Evolutionary conservation across 176 grass and related monocot genomes (phyloP), one percentile per base, ranked within the genome.

Genomic region (Puya raimondii): DNA sequence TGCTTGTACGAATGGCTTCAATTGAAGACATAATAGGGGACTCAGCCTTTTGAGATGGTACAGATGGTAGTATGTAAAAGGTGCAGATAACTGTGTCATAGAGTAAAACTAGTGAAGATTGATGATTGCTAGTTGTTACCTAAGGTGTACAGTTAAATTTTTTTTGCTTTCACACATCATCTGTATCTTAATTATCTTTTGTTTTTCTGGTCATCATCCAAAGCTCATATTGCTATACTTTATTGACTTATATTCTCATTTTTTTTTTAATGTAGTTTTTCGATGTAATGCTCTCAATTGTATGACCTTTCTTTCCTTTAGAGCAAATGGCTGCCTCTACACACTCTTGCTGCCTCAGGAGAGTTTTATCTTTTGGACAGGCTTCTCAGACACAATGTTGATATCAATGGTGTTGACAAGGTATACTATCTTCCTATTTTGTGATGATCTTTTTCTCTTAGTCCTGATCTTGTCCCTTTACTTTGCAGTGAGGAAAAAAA

Each of bases 371-470:
- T 93, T 68, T 70, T 99, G 84, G 85, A 99, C 77, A 82, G 49
- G 67, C 83, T 99, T 82, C 25, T 91, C 16, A 93, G 84, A 67
- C 77, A 91, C 65, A 91, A 68, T 48, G 70, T 88, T 16, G 85
- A 99, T 57, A 81, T 99, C 80, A 99, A 99, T 80, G 84, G 61
- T 0, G 72, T 88, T 71, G 90, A 99, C 86, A 93, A 91, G 94
- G 90, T 99, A 78, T 53, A 53, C 2, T 27, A 59, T 17, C 15
- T 61, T 61, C 2, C 15, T 68, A 5, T 47, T 10, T 13, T 9
- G 12, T 3, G 20, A 15, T 63, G 12, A 73, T 48, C 9, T 49
- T 49, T 49, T 63, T 64, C 42, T 27, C 8, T 66, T 66, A 66
- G 25, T 33, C 13, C 3, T 57, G 10, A 18, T 2, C 53, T 57